Percentiles rank a stretch among this genome's conserved stretches.
These are phyloP conservation scores for Calonectria leucothoes DNA, from an alignment of 2,329 filamentous ascomycete genomes.

Conservation along the genomic window DNA sequence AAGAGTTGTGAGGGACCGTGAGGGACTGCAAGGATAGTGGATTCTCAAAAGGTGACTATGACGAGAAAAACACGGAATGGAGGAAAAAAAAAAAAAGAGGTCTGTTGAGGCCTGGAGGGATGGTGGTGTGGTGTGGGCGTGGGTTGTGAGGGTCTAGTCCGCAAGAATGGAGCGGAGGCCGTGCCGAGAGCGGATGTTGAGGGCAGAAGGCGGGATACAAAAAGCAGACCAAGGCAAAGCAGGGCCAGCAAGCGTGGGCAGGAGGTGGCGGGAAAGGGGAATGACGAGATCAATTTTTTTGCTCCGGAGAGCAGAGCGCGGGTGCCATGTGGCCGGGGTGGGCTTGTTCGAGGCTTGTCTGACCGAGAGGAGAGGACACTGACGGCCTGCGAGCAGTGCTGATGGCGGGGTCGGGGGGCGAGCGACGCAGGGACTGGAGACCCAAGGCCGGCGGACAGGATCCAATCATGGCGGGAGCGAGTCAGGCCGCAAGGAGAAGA, in stretches of 20 bases:
- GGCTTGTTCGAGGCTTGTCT: constrained; percentile 40
- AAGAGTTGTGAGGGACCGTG: constrained; percentile 26
- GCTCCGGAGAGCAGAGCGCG: constrained; percentile 34
- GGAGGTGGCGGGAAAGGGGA: constrained; percentile 32
- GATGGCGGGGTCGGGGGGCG: constrained; percentile 39
- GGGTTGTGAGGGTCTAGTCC: constrained; percentile 31
- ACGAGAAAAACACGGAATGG: constrained; percentile 48
- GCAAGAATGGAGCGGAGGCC: constrained; percentile 32
- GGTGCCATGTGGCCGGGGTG: constrained; percentile 43
- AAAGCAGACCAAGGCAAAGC: constrained; percentile 8
- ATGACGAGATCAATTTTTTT: constrained; percentile 47
- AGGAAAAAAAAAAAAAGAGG: constrained; percentile 19
- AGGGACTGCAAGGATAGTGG: constrained; percentile 38
- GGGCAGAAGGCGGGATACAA: constrained; percentile 22
- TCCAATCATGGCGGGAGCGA: constrained; percentile 42
- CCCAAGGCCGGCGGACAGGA: constrained; percentile 36
- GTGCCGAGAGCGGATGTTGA: constrained; percentile 43
- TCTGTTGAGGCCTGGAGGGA: constrained; percentile 36
- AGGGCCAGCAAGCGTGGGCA: constrained; percentile 10
- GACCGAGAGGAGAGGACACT: constrained; percentile 27
- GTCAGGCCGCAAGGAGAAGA: constrained; percentile 37
- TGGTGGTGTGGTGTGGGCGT: constrained; percentile 43
- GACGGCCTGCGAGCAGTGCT: constrained; percentile 27
- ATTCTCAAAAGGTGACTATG: constrained; percentile 42
- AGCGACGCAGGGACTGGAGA: constrained; percentile 37